Evolutionary conservation across 306 rosid genomes (phyloP).

Genomic region (Leucaena leucocephala): DNA sequence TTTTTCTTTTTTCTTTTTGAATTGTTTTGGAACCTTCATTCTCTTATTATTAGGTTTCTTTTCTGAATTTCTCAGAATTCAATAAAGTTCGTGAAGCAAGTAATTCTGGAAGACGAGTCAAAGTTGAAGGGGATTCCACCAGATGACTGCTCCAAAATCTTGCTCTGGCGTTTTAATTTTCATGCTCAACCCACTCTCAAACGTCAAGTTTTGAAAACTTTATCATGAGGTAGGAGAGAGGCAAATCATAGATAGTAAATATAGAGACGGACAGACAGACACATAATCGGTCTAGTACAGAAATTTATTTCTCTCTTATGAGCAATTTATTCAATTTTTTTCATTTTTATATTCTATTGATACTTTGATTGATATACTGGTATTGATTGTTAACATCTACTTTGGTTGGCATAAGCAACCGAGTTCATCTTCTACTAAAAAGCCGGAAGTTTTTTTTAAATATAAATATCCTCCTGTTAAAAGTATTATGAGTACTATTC

Average conservation of each 20-base stretch:
- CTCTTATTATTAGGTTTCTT: background rate
- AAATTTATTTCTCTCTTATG: background rate
- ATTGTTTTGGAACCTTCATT: background rate
- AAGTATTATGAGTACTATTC: too few relatives aligned
- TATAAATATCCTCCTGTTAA: too few relatives aligned
- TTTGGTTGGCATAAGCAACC: slow-evolving; percentile 32
- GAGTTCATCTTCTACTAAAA: slow-evolving; percentile 15
- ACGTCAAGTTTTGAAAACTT: slow-evolving; percentile 39
- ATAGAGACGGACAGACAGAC: slow-evolving; percentile 28
- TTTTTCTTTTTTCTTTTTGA: background rate
- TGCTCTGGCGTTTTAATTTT: slow-evolving; percentile 77
- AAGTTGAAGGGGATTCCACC: slow-evolving; percentile 85
- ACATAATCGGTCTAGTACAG: slow-evolving; percentile 16
- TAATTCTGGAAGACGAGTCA: slow-evolving; percentile 87
- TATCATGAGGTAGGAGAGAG: slow-evolving; percentile 13
- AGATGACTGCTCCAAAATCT: slow-evolving; percentile 77
- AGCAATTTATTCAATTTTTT: slow-evolving; percentile 30
- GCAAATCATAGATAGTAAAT: slow-evolving; percentile 7
- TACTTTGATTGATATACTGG: background rate
- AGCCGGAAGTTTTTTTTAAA: background rate
- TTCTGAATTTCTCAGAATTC: slow-evolving; percentile 57
- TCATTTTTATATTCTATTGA: background rate
- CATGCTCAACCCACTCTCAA: slow-evolving; percentile 35
- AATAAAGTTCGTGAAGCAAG: slow-evolving; percentile 92
- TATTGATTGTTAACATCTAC: slow-evolving; percentile 30